Evolutionary conservation across 108 stramenopile species (phyloP).

Genomic region (Pelagomonas calceolata): DNA sequence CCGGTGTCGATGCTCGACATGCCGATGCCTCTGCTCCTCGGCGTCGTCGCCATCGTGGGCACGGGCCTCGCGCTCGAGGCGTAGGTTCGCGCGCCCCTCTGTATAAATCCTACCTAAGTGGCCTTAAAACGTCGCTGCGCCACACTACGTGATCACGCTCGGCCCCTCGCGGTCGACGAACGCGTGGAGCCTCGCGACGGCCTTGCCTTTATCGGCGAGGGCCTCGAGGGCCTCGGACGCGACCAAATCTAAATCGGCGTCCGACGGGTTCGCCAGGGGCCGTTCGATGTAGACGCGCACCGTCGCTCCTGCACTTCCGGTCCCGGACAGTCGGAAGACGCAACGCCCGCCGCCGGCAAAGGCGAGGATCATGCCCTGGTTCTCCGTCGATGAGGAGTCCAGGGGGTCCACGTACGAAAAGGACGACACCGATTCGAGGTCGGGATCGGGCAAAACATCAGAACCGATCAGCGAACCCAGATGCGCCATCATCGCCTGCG

Average conservation of each 20-base stretch:
- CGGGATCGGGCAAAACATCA: slow-evolving; percentile 46
- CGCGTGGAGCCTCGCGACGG: background rate
- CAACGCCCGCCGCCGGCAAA: slow-evolving; percentile 75
- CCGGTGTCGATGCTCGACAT: too few relatives aligned
- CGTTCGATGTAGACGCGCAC: slow-evolving; percentile 95
- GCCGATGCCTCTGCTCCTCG: too few relatives aligned
- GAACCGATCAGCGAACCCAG: slow-evolving; percentile 47
- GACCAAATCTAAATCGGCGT: slow-evolving; percentile 5
- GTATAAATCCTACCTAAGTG: too few relatives aligned
- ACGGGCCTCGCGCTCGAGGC: too few relatives aligned
- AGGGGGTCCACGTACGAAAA: slow-evolving; percentile 91
- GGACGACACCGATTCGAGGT: slow-evolving; percentile 26
- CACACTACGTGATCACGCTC: background rate
- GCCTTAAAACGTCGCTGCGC: too few relatives aligned
- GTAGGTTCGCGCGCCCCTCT: too few relatives aligned
- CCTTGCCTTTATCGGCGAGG: background rate
- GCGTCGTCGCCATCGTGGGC: too few relatives aligned
- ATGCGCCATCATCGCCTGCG: slow-evolving; percentile 73
- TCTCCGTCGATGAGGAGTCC: slow-evolving; percentile 66
- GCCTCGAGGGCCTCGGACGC: background rate
- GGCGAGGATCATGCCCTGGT: slow-evolving; percentile 81
- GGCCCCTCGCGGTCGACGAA: background rate
- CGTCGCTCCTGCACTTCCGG: slow-evolving; percentile 91
- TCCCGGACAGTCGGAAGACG: slow-evolving; percentile 92
- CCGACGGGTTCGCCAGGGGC: slow-evolving; percentile 60